These are phyloP conservation scores for Sphaceloma murrayae DNA, from an alignment of 2,329 filamentous ascomycete species.

Conservation along the genomic window DNA sequence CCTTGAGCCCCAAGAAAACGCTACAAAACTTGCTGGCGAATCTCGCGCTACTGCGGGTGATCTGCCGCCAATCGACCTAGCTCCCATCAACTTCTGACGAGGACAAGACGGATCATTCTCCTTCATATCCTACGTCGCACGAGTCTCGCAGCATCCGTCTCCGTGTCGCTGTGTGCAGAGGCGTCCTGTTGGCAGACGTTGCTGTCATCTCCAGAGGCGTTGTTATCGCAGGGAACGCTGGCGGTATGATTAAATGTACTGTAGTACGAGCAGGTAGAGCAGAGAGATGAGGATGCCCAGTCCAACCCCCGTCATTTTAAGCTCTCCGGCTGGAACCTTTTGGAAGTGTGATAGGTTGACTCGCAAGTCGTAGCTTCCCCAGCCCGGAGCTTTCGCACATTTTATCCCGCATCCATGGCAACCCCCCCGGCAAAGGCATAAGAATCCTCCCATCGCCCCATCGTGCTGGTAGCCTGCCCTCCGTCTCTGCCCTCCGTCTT, in stretches of 20 bases:
- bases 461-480: neutral
- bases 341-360: too few species aligned
- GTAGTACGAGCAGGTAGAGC: too few species aligned
- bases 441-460: neutral
- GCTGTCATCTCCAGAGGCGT: neutral
- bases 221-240: constrained; percentile 1
- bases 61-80: too few species aligned
- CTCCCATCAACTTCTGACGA: constrained; percentile 12
- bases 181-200: neutral
- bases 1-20: neutral
- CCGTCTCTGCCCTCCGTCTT: neutral
- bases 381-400: constrained; percentile 8
- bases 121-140: neutral
- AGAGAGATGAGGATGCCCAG: too few species aligned
- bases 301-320: too few species aligned
- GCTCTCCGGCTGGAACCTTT: too few species aligned
- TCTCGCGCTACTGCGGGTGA: too few species aligned
- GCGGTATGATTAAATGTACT: neutral
- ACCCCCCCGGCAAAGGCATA: constrained; percentile 9
- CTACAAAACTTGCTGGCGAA: neutral
- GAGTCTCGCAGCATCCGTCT: too few species aligned
- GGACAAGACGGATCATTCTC: constrained; percentile 4
- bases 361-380: too few species aligned
- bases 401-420: constrained; percentile 11
- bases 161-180: neutral